Conservation (phyloP, 331 rosid genomes). For the Erythrophleum ivorense region DNA sequence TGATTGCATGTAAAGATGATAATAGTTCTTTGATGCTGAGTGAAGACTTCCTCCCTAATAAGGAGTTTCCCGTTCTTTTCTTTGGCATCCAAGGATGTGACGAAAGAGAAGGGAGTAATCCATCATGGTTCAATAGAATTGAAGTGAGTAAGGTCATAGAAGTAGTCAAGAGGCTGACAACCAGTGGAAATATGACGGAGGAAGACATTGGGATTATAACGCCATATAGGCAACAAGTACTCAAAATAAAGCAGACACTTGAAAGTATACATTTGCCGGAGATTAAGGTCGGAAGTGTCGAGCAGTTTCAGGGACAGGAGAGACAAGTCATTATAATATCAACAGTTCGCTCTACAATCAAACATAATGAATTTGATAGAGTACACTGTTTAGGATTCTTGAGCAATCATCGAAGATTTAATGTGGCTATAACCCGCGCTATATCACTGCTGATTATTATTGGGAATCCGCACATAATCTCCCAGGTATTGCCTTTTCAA, state of each 20-base stretch:
- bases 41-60: slow-evolving; percentile 69
- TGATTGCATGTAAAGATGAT: slow-evolving; percentile 78
- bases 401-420: slow-evolving; percentile 90
- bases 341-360: slow-evolving; percentile 94
- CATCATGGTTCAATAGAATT: slow-evolving; percentile 95
- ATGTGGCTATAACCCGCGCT: slow-evolving; percentile 95
- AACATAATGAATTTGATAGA: slow-evolving; percentile 87
- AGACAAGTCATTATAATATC: slow-evolving; percentile 83
- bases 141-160: slow-evolving; percentile 90
- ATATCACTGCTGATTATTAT: slow-evolving; percentile 80
- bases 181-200: slow-evolving; percentile 52
- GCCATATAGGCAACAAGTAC: slow-evolving; percentile 91
- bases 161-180: slow-evolving; percentile 54
- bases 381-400: slow-evolving; percentile 84
- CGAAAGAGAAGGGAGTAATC: slow-evolving; percentile 96
- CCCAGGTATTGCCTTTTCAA: slow-evolving; percentile 63
- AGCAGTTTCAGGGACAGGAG: slow-evolving; percentile 97
- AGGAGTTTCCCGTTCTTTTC: slow-evolving; percentile 84
- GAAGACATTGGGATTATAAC: slow-evolving; percentile 89
- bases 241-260: slow-evolving; percentile 69
- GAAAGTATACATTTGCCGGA: slow-evolving; percentile 65
- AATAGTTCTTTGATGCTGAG: slow-evolving; percentile 44
- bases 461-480: slow-evolving; percentile 92
- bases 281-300: slow-evolving; percentile 94
- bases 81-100: slow-evolving; percentile 96